phyloP scores from a whole-genome alignment of 2,329 filamentous ascomycete genomes.

The Talaromyces funiculosus region DNA sequence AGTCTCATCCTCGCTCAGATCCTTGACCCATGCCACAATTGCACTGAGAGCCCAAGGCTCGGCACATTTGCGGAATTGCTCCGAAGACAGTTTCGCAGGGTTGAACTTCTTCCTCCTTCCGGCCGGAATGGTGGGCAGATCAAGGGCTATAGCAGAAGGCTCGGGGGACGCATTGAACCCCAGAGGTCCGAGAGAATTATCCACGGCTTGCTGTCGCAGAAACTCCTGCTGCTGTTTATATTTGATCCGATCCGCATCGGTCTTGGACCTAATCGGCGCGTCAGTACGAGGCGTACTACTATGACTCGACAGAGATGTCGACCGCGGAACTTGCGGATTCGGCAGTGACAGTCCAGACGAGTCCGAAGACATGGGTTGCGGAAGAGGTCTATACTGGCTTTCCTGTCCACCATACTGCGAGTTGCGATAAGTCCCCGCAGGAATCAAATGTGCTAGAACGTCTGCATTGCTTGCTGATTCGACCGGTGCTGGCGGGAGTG shows the following conservation, averaged over 20 bases:
- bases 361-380: constrained; percentile 44
- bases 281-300: constrained; percentile 72
- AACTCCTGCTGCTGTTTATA: constrained; percentile 50
- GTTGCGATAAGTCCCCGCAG: constrained; percentile 56
- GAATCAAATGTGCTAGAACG: constrained; percentile 43
- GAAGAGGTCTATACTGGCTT: constrained; percentile 32
- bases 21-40: constrained; percentile 79
- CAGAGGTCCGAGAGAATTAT: constrained; percentile 23
- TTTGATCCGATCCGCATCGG: constrained; percentile 69
- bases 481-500: constrained; percentile 60
- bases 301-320: constrained; percentile 76
- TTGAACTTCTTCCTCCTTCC: constrained; percentile 78
- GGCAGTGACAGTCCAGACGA: constrained; percentile 45
- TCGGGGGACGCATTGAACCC: constrained; percentile 50
- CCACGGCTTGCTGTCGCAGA: constrained; percentile 43
- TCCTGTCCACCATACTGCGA: constrained; percentile 28
- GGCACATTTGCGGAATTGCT: constrained; percentile 75
- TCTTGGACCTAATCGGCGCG: constrained; percentile 85
- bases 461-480: constrained; percentile 43
- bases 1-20: constrained; percentile 83
- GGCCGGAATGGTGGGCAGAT: constrained; percentile 75
- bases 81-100: constrained; percentile 71
- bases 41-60: constrained; percentile 92
- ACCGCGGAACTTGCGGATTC: constrained; percentile 56
- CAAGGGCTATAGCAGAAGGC: constrained; percentile 57